Evolutionary conservation across 345 rosid species (phyloP).

Genomic region (Eucalyptus grandis): DNA sequence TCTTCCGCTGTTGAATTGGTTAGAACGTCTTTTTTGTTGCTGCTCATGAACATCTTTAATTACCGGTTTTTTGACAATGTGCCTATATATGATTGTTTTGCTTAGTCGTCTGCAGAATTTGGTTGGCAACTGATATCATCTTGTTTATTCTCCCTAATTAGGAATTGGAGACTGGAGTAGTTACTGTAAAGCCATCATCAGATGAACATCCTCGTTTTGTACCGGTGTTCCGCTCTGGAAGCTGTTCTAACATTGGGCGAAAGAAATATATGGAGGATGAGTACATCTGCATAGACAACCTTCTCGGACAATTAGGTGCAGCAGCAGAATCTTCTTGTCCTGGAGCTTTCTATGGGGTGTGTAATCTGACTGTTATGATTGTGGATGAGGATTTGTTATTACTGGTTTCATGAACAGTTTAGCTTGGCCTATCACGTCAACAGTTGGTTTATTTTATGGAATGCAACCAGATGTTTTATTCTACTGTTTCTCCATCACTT

Average conservation of each 20-base stretch:
- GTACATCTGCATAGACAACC: conserved; percentile 9
- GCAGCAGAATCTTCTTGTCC: neutral
- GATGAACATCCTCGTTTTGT: neutral
- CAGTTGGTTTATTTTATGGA: neutral
- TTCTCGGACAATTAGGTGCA: neutral
- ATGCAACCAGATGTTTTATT: neutral
- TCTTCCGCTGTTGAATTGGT: neutral
- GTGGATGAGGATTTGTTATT: neutral
- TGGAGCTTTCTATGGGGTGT: conserved; percentile 20
- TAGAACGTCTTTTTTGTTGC: neutral
- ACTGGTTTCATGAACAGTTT: neutral
- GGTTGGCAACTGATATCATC: neutral
- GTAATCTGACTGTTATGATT: neutral
- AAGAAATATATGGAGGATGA: conserved; percentile 10
- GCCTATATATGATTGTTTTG: neutral
- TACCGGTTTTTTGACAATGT: neutral
- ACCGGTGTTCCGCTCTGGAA: conserved; percentile 6
- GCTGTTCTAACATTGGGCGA: conserved; percentile 6
- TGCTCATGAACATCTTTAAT: neutral
- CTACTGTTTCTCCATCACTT: neutral
- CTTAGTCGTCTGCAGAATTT: neutral
- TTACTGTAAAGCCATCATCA: neutral
- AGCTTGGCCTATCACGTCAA: neutral
- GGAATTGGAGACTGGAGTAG: neutral
- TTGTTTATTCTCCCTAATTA: neutral